Conservation (phyloP, 2,329 filamentous ascomycete genomes). For the Emergomyces pasteurianus region DNA sequence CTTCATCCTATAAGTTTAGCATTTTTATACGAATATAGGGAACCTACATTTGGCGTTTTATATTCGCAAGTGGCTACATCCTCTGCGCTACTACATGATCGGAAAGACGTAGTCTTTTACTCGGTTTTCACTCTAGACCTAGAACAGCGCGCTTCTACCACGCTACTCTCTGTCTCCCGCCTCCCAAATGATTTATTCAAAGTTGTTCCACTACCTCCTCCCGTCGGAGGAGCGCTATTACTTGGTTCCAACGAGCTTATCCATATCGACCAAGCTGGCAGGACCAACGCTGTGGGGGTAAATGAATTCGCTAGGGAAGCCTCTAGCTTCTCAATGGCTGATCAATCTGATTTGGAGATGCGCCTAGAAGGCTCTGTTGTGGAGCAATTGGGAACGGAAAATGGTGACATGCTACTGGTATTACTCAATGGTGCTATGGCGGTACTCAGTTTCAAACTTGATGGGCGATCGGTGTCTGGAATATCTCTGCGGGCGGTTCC, state of each 20-base stretch:
- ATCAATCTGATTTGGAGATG: slow-evolving; percentile 70
- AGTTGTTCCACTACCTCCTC: slow-evolving; percentile 70
- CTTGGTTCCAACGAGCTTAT: slow-evolving; percentile 84
- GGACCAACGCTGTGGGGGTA: slow-evolving; percentile 81
- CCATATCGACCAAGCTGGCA: slow-evolving; percentile 91
- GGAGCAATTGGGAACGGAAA: slow-evolving; percentile 62
- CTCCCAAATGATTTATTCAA: slow-evolving; percentile 79
- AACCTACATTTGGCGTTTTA: slow-evolving; percentile 91
- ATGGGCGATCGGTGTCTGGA: slow-evolving; percentile 83
- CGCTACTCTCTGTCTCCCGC: slow-evolving; percentile 71
- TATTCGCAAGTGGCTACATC: slow-evolving; percentile 65
- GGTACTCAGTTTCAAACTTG: slow-evolving; percentile 69
- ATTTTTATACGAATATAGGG: slow-evolving; percentile 92
- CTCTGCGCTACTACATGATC: slow-evolving; percentile 57
- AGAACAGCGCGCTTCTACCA: slow-evolving; percentile 84
- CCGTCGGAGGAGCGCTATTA: slow-evolving; percentile 78
- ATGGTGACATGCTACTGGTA: slow-evolving; percentile 74
- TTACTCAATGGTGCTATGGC: slow-evolving; percentile 63
- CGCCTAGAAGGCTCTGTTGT: slow-evolving; percentile 71
- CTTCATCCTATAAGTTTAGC: slow-evolving; percentile 83
- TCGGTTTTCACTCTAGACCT: slow-evolving; percentile 92
- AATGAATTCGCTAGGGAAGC: slow-evolving; percentile 77
- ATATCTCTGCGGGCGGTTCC: slow-evolving; percentile 59
- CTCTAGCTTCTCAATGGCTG: slow-evolving; percentile 72
- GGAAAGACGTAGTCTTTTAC: slow-evolving; percentile 78